Percentiles rank a stretch among this genome's conserved stretches.
Evolutionary conservation across 257 asterid species (phyloP).

Genomic region (Craterostigma plantagineum): DNA sequence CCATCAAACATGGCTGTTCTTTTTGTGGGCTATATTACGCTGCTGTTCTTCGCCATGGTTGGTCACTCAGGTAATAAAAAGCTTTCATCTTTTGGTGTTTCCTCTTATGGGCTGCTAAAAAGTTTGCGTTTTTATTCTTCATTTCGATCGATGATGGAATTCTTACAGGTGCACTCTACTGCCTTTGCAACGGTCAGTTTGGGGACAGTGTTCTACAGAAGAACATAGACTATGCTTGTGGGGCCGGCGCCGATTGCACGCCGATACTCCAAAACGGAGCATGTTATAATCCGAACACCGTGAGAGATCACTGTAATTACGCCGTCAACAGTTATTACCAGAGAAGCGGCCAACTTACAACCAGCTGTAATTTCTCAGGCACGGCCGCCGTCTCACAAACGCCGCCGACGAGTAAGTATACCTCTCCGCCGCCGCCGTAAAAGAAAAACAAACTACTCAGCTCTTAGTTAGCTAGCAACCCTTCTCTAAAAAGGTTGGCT

Average conservation of each 20-base stretch:
- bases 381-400: constrained; percentile 24
- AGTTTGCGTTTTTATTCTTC: background rate
- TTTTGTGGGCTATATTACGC: constrained; percentile 21
- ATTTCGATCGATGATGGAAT: too few relatives aligned
- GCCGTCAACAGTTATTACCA: constrained; percentile 88
- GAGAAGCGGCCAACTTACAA: constrained; percentile 22
- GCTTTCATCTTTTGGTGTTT: background rate
- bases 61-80: constrained; percentile 27
- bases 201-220: constrained; percentile 28
- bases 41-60: constrained; percentile 22
- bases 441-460: too few relatives aligned
- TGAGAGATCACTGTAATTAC: constrained; percentile 65
- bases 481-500: too few relatives aligned
- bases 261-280: constrained; percentile 39
- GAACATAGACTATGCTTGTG: constrained; percentile 81
- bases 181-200: constrained; percentile 41
- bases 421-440: too few relatives aligned
- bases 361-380: constrained; percentile 57
- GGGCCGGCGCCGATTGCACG: constrained; percentile 66
- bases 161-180: constrained; percentile 43
- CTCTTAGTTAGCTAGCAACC: too few relatives aligned
- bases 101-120: background rate
- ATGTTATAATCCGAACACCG: constrained; percentile 62
- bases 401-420: constrained; percentile 31
- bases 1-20: constrained; percentile 28